Evolutionary conservation across 768 basidiomycete species (phyloP), one percentile per base, ranked within the genome.

Genomic region (Tulasnella calospora): DNA sequence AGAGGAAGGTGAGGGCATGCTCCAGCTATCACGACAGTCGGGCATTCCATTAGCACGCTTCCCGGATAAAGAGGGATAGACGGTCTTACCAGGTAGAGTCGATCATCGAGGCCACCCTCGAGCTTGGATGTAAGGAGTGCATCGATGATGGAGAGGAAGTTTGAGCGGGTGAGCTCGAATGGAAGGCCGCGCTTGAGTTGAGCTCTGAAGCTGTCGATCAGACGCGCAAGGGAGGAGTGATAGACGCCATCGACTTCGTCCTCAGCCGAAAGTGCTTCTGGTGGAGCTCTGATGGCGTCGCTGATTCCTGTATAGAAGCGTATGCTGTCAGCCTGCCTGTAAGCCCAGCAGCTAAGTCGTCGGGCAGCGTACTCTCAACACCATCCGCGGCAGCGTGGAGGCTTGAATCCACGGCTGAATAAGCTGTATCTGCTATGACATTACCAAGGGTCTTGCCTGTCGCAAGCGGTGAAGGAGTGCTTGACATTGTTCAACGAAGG

Each of bases 21-120:
- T 94, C 94, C 47, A 94, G 89, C 79, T 79, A n/a, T 36, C 13
- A 57, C 12, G 36, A 51, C 5, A 10, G 27, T 36, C 46, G 10
- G 35, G 17, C 3, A 10, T 8, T 13, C 21, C 2, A 40, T 74
- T 12, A 30, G 38, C 73, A 27, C 17, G 10, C 73, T 19, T 47
- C 23, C 7, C 44, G 13, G 12, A 47, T 19, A 3, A 27, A n/a
- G 51, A 35, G 38, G 61, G 33, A 75, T 8, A 55, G 21, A 40
- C 15, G 57, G 1, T 9, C 90, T 76, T 74, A 93, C 94, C 71
- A 92, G 84, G 83, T 93, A 86, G 83, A 93, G 91, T 73, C 94
- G 88, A 81, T 95, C 94, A 84, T 95, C 92, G 30, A 94, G 85
- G 10, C 86, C 85, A 5, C 77, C 46, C 15, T 19, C 41, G 27